These are phyloP conservation scores for Tolypocladium sp. DNA, from an alignment of 2,329 filamentous ascomycete species.

Conservation along the genomic window DNA sequence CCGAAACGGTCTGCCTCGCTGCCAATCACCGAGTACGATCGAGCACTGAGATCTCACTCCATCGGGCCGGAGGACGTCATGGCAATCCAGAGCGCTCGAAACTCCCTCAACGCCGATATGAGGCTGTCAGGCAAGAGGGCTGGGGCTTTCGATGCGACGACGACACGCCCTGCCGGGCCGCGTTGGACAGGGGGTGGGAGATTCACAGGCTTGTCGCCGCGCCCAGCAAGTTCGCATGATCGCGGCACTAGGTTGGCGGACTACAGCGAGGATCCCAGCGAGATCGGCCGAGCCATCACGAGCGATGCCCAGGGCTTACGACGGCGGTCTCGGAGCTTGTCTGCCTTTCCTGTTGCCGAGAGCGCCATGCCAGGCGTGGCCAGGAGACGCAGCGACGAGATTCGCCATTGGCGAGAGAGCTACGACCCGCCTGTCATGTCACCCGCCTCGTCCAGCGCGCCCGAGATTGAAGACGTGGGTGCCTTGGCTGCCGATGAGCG, in stretches of 20 bases:
- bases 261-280: slow-evolving; percentile 34
- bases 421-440: slow-evolving; percentile 43
- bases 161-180: slow-evolving; percentile 14
- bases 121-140: slow-evolving; percentile 17
- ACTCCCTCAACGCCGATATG: slow-evolving; percentile 40
- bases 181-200: slow-evolving; percentile 25
- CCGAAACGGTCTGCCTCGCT: slow-evolving; percentile 49
- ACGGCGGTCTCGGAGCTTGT: slow-evolving; percentile 51
- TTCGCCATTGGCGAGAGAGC: slow-evolving; percentile 55
- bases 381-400: slow-evolving; percentile 53
- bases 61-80: slow-evolving; percentile 46
- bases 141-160: neutral
- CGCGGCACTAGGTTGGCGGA: slow-evolving; percentile 31
- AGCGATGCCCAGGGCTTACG: slow-evolving; percentile 40
- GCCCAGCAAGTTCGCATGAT: slow-evolving; percentile 51
- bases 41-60: slow-evolving; percentile 53
- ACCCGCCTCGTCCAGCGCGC: slow-evolving; percentile 37
- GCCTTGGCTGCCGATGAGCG: slow-evolving; percentile 19
- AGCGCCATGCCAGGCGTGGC: slow-evolving; percentile 17
- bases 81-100: slow-evolving; percentile 43
- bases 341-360: slow-evolving; percentile 37
- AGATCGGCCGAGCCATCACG: slow-evolving; percentile 55
- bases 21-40: slow-evolving; percentile 51
- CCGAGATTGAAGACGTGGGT: slow-evolving; percentile 24
- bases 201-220: slow-evolving; percentile 47